Percentiles rank a stretch among this genome's conserved stretches.
These are phyloP conservation scores for Myriangium duriaei DNA, from an alignment of 2,329 filamentous ascomycete species.

Conservation along the genomic window DNA sequence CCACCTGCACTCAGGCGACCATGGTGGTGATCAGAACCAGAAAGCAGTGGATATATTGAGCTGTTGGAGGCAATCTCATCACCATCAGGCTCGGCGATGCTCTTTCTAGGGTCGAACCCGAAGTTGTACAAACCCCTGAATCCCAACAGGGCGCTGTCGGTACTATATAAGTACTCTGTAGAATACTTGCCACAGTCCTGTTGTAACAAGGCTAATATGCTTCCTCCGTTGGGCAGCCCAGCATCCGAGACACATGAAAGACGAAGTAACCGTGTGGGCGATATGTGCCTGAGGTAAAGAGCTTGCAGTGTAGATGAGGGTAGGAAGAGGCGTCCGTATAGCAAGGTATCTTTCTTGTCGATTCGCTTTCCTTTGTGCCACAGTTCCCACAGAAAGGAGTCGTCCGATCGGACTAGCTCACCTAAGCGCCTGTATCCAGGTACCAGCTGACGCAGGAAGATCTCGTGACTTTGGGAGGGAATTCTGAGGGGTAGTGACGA, in stretches of 20 bases:
- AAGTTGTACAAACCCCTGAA: slow-evolving; percentile 90
- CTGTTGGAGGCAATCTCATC: slow-evolving; percentile 9
- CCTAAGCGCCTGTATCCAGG: slow-evolving; percentile 71
- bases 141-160: slow-evolving; percentile 80
- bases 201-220: slow-evolving; percentile 58
- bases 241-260: slow-evolving; percentile 66
- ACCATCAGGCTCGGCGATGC: slow-evolving; percentile 10
- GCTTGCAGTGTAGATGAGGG: slow-evolving; percentile 79
- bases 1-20: slow-evolving; percentile 82
- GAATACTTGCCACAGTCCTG: slow-evolving; percentile 82
- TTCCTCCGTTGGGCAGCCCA: slow-evolving; percentile 61
- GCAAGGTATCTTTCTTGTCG: slow-evolving; percentile 44
- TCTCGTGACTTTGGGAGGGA: slow-evolving; percentile 55
- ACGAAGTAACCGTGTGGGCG: slow-evolving; percentile 65
- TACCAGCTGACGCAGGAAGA: slow-evolving; percentile 66
- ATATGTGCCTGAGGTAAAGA: slow-evolving; percentile 66
- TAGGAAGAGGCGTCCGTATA: slow-evolving; percentile 70
- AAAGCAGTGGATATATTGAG: slow-evolving; percentile 18
- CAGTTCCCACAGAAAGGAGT: slow-evolving; percentile 40
- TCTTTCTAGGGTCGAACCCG: slow-evolving; percentile 51
- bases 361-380: slow-evolving; percentile 40
- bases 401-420: slow-evolving; percentile 45
- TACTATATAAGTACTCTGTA: slow-evolving; percentile 80
- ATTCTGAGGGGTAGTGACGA: slow-evolving; percentile 67
- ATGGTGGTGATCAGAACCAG: slow-evolving; percentile 46